Conservation (phyloP, 2,329 filamentous ascomycete species). For the Stagonosporopsis vannaccii region DNA sequence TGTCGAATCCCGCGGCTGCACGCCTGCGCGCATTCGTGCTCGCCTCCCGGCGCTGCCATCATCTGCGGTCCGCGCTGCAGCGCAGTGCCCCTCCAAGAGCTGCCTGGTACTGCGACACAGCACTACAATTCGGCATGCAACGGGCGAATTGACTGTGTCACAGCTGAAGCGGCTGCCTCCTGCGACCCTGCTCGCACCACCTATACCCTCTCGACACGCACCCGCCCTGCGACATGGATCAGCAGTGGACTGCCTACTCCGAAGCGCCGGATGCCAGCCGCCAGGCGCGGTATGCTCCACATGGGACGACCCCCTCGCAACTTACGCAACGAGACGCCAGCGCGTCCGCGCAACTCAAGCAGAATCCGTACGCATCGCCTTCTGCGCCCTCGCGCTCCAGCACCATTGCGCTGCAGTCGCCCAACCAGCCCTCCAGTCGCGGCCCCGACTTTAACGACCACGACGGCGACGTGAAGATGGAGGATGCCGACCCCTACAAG, state of each 20-base stretch:
- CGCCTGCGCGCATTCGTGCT: constrained; percentile 15
- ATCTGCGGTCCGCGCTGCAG: constrained; percentile 18
- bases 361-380: constrained; percentile 42
- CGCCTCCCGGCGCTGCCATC: constrained; percentile 11
- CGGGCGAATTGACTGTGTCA: constrained; percentile 42
- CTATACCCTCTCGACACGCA: constrained; percentile 16
- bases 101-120: constrained; percentile 14
- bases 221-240: constrained; percentile 39
- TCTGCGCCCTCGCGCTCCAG: constrained; percentile 15
- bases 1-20: constrained; percentile 25
- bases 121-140: constrained; percentile 42
- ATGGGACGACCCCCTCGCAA: constrained; percentile 45
- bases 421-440: constrained; percentile 37
- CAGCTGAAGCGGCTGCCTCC: constrained; percentile 45
- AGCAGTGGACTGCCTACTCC: constrained; percentile 49
- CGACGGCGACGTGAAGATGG: constrained; percentile 69
- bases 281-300: constrained; percentile 49
- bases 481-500: constrained; percentile 85
- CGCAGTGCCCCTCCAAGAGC: constrained; percentile 17
- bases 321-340: constrained; percentile 42
- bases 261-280: constrained; percentile 43
- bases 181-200: constrained; percentile 27
- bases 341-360: constrained; percentile 43
- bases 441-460: constrained; percentile 50
- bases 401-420: constrained; percentile 20